Percentiles rank a stretch among this genome's conserved stretches.
These are phyloP conservation scores for Phytophthora europaea DNA, from an alignment of 352 stramenopile genomes.

Conservation along the genomic window DNA sequence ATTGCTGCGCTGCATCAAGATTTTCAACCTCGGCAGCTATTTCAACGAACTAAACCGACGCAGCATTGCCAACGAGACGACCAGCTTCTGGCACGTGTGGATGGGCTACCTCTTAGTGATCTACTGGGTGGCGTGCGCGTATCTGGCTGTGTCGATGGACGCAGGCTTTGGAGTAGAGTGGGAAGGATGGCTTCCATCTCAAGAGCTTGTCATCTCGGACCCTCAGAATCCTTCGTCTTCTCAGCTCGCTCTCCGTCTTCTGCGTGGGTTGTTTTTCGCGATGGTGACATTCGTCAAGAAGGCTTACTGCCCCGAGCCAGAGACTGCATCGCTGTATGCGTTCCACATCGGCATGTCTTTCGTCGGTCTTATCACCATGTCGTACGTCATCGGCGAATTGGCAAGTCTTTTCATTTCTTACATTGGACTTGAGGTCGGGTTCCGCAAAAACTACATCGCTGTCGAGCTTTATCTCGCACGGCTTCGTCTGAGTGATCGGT, in stretches of 20 bases:
- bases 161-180: slow-evolving; percentile 58
- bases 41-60: slow-evolving; percentile 69
- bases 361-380: slow-evolving; percentile 52
- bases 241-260: slow-evolving; percentile 40
- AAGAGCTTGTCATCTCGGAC: slow-evolving; percentile 40
- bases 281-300: slow-evolving; percentile 51
- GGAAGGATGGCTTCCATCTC: slow-evolving; percentile 58
- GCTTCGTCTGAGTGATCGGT: slow-evolving; percentile 33
- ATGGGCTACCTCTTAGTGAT: slow-evolving; percentile 65
- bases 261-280: slow-evolving; percentile 56
- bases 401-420: slow-evolving; percentile 62
- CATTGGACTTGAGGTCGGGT: slow-evolving; percentile 63
- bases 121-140: slow-evolving; percentile 69
- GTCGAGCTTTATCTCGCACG: slow-evolving; percentile 54
- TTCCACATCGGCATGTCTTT: slow-evolving; percentile 57
- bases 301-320: slow-evolving; percentile 47
- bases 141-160: slow-evolving; percentile 47
- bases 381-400: slow-evolving; percentile 57
- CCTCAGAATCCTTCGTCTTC: slow-evolving; percentile 36
- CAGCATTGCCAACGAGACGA: slow-evolving; percentile 59
- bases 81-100: slow-evolving; percentile 62
- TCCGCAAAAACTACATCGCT: slow-evolving; percentile 62
- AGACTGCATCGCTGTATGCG: slow-evolving; percentile 35
- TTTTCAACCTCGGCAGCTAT: slow-evolving; percentile 61
- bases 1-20: slow-evolving; percentile 56